Evolutionary conservation across 1,284 basidiomycete species (phyloP), one percentile per base, ranked within the genome.

Genomic region (Stygiomarasmius scandens): DNA sequence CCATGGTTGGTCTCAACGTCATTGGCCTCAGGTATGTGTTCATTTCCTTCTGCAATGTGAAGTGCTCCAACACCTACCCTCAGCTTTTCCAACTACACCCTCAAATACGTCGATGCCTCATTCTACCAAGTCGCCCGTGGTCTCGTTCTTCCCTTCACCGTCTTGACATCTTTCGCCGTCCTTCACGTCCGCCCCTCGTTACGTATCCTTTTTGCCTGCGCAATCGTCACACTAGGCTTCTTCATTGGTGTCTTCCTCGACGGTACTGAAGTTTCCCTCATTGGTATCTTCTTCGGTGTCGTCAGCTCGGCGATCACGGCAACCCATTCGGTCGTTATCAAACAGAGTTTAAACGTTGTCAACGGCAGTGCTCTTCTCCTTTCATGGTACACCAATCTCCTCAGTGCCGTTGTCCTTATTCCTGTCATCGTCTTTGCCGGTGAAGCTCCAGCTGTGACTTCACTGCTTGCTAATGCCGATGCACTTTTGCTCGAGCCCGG

Each of bases 81-180:
- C 68, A 93, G 90, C 65, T 91, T 92, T 71, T 93, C 91, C 75
- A 96, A 95, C 69, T 94, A 90, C 68, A 95, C 92, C 55, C 81
- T 95, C 49, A 91, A 94, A 84, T 92, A 89, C 66, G 93, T 95
- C 65, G 93, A 95, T 60, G 91, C 93, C 4, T 95, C 93, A 0
- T 95, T 95, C 73, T 95, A 95, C 69, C 92, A 93, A 74, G 87
- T 95, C 59, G 92, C 92, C 1, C 87, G 92, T n/a, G 92, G 92
- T 16, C 80, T 95, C 61, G 82, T 95, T 27, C 83, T 95, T 32
- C 93, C 93, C 0, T 91, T 93, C 77, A 96, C 93, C 16, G 92
- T 95, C 64, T 74, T 78, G 63, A 88, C 90, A 20, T 94, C 93
- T 25, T 88, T 81, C 70, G 49, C 90, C 63, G 76, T 90, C 67